These are phyloP conservation scores for Kockovaella imperatae DNA, from an alignment of 768 basidiomycete species.

Conservation along the genomic window DNA sequence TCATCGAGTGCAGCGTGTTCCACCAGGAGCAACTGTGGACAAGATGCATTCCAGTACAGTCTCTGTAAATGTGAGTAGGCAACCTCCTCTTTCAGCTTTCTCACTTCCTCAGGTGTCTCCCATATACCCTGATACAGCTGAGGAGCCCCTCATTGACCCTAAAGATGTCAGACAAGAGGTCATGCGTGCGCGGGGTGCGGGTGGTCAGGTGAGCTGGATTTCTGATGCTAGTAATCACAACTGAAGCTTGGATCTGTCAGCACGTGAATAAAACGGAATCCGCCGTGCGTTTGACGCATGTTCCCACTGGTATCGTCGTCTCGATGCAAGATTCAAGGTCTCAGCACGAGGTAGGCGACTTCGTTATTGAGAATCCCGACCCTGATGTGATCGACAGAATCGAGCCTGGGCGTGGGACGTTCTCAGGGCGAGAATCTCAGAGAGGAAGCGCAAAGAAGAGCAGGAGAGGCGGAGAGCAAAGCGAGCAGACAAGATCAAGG, in stretches of 20 bases:
- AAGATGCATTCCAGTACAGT: conserved; percentile 88
- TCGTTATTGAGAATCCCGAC: not conserved
- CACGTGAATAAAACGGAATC: conserved; percentile 99
- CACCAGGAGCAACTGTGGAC: conserved; percentile 78
- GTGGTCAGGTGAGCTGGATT: conserved; percentile 81
- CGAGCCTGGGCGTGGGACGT: conserved; percentile 87
- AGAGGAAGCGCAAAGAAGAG: conserved; percentile 52
- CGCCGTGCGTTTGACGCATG: conserved; percentile 85
- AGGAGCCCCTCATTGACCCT: conserved; percentile 64
- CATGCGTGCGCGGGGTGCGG: conserved; percentile 93
- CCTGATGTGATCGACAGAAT: conserved; percentile 53
- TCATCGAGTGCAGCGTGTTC: conserved; percentile 89
- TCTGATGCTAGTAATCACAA: not conserved
- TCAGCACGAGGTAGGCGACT: conserved; percentile 71
- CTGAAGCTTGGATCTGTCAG: conserved; percentile 45
- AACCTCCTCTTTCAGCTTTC: conserved; percentile 1
- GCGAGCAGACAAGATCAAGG: conserved; percentile 65
- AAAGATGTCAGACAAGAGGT: conserved; percentile 86
- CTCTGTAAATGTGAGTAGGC: conserved; percentile 62
- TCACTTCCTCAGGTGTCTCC: conserved; percentile 66
- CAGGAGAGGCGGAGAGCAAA: conserved; percentile 52
- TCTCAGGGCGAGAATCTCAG: conserved; percentile 74
- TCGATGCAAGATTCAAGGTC: conserved; percentile 97
- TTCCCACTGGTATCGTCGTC: conserved; percentile 86
- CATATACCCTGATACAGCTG: conserved; percentile 53